phyloP scores from a whole-genome alignment of 768 basidiomycete genomes.

The Mycena albidolilacea region DNA sequence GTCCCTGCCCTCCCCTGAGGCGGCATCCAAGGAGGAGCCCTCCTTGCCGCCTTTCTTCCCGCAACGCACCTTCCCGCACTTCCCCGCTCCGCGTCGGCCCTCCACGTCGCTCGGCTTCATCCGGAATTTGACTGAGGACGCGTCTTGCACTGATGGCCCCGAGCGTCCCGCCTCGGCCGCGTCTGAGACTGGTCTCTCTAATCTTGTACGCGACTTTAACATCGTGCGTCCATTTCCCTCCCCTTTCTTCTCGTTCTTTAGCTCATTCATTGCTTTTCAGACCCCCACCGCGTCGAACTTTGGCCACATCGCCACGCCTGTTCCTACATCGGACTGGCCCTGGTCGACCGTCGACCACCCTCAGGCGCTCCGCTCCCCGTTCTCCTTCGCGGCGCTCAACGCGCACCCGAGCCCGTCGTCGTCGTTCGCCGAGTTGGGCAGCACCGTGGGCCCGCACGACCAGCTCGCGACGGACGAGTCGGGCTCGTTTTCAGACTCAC shows the following conservation, averaged over 20 bases:
- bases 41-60: slow-evolving; percentile 44
- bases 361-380: slow-evolving; percentile 11
- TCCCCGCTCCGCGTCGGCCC: slow-evolving; percentile 48
- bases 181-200: slow-evolving; percentile 42
- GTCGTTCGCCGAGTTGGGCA: slow-evolving; percentile 6
- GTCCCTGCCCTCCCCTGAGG: slow-evolving; percentile 36
- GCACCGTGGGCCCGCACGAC: background rate
- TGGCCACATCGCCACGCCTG: slow-evolving; percentile 32
- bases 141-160: slow-evolving; percentile 25
- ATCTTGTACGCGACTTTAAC: slow-evolving; percentile 44
- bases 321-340: slow-evolving; percentile 1
- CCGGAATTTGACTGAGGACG: slow-evolving; percentile 21
- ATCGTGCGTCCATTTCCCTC: slow-evolving; percentile 45
- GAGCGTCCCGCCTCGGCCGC: slow-evolving; percentile 44
- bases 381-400: slow-evolving; percentile 18
- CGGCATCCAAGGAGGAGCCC: slow-evolving; percentile 29
- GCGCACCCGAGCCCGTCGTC: background rate
- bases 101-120: slow-evolving; percentile 52
- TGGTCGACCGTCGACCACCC: slow-evolving; percentile 10
- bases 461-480: background rate
- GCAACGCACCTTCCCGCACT: slow-evolving; percentile 42
- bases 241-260: background rate
- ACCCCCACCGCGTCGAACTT: slow-evolving; percentile 45
- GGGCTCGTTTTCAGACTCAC: slow-evolving; percentile 9
- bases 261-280: slow-evolving; percentile 39